Evolutionary conservation across 129 eudicot genomes (phyloP), one percentile per base, ranked within the genome.

Genomic region (Flaveria sonorensis): DNA sequence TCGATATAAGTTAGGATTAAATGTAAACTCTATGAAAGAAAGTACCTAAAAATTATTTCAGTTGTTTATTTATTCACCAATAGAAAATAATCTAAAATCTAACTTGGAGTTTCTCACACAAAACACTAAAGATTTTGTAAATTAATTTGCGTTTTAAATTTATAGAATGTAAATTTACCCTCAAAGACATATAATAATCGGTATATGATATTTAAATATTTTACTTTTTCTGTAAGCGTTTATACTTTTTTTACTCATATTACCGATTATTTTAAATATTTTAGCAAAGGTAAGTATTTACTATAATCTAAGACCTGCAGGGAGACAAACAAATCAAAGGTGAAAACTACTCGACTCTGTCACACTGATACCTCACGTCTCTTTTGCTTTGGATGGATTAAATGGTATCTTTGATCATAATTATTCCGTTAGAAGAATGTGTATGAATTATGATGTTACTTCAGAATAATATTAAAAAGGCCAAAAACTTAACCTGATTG

Each of bases 261-360:
- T 56, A n/a, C 9, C 16, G 20, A 55, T 0, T 71, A 32, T 72
- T 50, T 52, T 13, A n/a, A 4, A 10, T 16, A 10, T 56, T 18
- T 56, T 56, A 21, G 32, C 20, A 32, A 73, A 73, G 8, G 69
- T 73, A 62, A 74, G 45, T 40, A 18, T 10, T 18, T 55, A n/a
- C 20, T n/a, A n/a, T n/a, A 55, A 55, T 55, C 26, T 19, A 53
- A 53, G 23, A 30, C 36, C 36, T 30, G 19, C 26, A 19, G 61
- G 61, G 8, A 45, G 47, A 79, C 82, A 73, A 48, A 42, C 50
- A 79, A 21, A 77, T 77, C 75, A 43, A 56, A 56, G 43, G 78
- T 79, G 83, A 79, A 72, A 79, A 71, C 78, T 71, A 79, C 83
- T 45, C 36, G 83, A 72, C 83, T 20, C 24, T n/a, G n/a, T n/a